Base-by-base conservation (phyloP, 306 rosid genomes). In the Gynostemma pentaphyllum region DNA sequence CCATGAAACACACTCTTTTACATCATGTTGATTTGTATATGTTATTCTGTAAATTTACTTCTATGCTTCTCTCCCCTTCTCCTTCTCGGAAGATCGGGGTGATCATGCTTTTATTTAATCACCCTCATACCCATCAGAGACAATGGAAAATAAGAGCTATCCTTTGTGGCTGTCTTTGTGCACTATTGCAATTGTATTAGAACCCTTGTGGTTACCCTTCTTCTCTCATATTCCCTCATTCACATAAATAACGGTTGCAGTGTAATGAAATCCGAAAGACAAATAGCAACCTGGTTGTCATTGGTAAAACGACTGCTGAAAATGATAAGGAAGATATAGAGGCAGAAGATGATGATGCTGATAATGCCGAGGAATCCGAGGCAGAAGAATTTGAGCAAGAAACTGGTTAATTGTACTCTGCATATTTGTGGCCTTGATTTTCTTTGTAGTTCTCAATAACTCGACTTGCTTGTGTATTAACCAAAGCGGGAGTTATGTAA, bases 321-420 rank as follows among this genome's bases (percentile, higher is more conserved):
- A 86, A 88, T 59, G 92, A 83, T 45, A 87, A 88, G 67, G 98
- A 88, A 71, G 92, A 91, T 53, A 79, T 76, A 12, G 97, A 85
- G 41, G 89, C 81, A 0, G 88, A 79, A 6, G 88, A 83, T 4
- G 83, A 79, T 19, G 96, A 90, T 18, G 83, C 72, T 0, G 97
- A 87, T 79, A 83, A 87, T 67, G 96, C 80, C 53, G 98, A 88
- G 64, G 96, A 87, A 55, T 83, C 95, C 5, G 97, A 87, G 56
- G 96, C 89, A 3, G 97, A 91, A 80, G 96, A 91, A 24, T 87
- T 85, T 72, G 98, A 88, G 82, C 96, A 85, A 68, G 98, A 91
- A 85, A 85, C 96, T 24, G 81, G 86, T 66, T 91, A 82, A 91
- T 53, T 29, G 5, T 21, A 5, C 41, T 30, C 40, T 55, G 9